phyloP scores from a whole-genome alignment of 1,284 basidiomycete genomes.

The Irpex sp. region DNA sequence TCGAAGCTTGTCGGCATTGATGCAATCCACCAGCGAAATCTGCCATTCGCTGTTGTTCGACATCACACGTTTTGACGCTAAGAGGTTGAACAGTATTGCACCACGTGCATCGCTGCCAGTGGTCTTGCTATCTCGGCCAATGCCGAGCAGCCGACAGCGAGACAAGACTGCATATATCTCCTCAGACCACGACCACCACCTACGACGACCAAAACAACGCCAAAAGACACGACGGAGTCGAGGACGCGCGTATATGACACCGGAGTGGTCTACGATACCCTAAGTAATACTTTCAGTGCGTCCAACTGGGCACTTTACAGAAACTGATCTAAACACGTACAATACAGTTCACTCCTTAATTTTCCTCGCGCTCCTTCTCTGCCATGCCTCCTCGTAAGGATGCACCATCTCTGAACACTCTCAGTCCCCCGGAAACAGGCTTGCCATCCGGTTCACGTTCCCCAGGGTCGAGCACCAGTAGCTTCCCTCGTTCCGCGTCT shows the following conservation, averaged over 20 bases:
- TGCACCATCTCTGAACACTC: conserved; percentile 22
- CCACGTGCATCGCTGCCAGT: neutral
- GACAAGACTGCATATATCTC: conserved; percentile 2
- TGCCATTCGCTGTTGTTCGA: neutral
- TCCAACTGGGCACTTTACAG: neutral
- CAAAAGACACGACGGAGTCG: neutral
- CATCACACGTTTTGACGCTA: neutral
- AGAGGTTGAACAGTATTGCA: neutral
- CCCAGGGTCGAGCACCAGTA: conserved; percentile 18
- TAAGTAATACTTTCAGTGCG: neutral
- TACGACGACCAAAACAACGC: neutral
- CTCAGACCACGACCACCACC: neutral
- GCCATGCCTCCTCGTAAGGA: conserved; percentile 25
- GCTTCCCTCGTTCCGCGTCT: conserved; percentile 27
- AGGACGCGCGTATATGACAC: neutral
- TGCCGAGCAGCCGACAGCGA: conserved; percentile 1
- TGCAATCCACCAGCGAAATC: neutral
- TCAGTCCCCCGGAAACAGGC: conserved; percentile 25
- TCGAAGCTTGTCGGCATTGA: neutral
- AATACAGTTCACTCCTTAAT: neutral
- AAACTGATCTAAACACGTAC: neutral
- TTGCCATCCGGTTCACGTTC: conserved; percentile 20
- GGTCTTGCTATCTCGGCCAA: neutral
- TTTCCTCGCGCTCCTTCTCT: conserved; percentile 1
- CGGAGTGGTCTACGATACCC: neutral